These are phyloP conservation scores for Oryza brachyantha DNA, from an alignment of 176 grass and related monocot genomes.

Conservation along the genomic window DNA sequence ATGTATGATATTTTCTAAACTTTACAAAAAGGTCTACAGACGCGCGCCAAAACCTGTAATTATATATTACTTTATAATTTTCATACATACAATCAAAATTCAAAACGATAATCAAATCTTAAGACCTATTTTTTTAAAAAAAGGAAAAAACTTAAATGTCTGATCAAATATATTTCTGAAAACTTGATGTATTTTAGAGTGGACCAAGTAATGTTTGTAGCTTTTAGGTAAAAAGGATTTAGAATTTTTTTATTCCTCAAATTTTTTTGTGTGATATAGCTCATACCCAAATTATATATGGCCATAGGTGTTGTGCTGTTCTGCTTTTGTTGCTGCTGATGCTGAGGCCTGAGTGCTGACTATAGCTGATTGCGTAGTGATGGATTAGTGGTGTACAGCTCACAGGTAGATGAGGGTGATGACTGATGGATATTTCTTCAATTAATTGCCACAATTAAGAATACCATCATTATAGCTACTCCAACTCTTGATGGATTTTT, in stretches of 20 bases:
- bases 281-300: background rate
- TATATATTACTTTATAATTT: too few relatives aligned
- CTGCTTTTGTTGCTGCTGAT: background rate
- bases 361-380: conserved; percentile 7
- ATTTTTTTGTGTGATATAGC: background rate
- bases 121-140: background rate
- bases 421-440: conserved; percentile 8
- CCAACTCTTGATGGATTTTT: background rate
- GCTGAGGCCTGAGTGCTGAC: too few relatives aligned
- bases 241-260: background rate
- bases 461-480: background rate
- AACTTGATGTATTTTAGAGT: too few relatives aligned
- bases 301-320: background rate
- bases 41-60: too few relatives aligned
- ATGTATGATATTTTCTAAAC: too few relatives aligned
- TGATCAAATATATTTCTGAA: too few relatives aligned
- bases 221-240: background rate
- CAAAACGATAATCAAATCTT: background rate
- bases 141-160: background rate
- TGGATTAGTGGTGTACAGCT: conserved; percentile 8
- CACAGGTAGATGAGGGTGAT: background rate
- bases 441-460: background rate
- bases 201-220: too few relatives aligned
- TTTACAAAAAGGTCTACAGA: too few relatives aligned
- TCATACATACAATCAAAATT: background rate